Percentiles rank a stretch among this genome's conserved stretches.
Conservation (phyloP, 2,329 filamentous ascomycete species). For the Xylariomycetidae sp. region DNA sequence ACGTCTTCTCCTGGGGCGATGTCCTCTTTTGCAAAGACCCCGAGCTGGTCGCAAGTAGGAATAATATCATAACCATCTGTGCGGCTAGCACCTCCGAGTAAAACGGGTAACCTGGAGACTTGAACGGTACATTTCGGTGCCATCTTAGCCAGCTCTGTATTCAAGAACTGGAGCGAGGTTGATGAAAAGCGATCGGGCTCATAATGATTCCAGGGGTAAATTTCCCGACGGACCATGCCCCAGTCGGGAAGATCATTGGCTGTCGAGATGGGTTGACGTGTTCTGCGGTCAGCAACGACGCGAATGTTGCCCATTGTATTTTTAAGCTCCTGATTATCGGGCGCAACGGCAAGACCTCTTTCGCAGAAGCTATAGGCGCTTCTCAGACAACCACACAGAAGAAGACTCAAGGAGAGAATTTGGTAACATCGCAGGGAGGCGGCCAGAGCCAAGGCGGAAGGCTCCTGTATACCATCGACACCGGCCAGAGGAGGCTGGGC, state of each 20-base stretch:
- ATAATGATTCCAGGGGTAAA: slow-evolving; percentile 66
- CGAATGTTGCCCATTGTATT: slow-evolving; percentile 50
- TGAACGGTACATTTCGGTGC: slow-evolving; percentile 80
- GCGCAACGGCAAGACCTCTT: slow-evolving; percentile 52
- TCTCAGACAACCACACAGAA: slow-evolving; percentile 63
- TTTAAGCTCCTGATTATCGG: slow-evolving; percentile 51
- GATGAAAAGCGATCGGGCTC: slow-evolving; percentile 67
- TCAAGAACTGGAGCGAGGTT: slow-evolving; percentile 67
- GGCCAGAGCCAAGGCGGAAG: slow-evolving; percentile 39
- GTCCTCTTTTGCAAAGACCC: slow-evolving; percentile 82
- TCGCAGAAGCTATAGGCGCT: slow-evolving; percentile 63
- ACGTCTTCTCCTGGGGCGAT: slow-evolving; percentile 73
- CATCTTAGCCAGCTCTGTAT: slow-evolving; percentile 60
- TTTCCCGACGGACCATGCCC: slow-evolving; percentile 63
- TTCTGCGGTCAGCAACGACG: slow-evolving; percentile 44
- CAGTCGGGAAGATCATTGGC: slow-evolving; percentile 60
- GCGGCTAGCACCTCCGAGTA: slow-evolving; percentile 53
- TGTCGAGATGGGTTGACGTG: slow-evolving; percentile 42
- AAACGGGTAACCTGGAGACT: slow-evolving; percentile 68
- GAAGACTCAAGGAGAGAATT: slow-evolving; percentile 51
- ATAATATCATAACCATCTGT: slow-evolving; percentile 46
- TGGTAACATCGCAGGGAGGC: slow-evolving; percentile 56
- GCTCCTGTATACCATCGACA: slow-evolving; percentile 28
- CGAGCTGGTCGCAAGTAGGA: slow-evolving; percentile 69
- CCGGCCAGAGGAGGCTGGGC: slow-evolving; percentile 28